Evolutionary conservation across 805 yeast species (phyloP), one percentile per base, ranked within the genome.

Genomic region (Metschnikowia koreensis): DNA sequence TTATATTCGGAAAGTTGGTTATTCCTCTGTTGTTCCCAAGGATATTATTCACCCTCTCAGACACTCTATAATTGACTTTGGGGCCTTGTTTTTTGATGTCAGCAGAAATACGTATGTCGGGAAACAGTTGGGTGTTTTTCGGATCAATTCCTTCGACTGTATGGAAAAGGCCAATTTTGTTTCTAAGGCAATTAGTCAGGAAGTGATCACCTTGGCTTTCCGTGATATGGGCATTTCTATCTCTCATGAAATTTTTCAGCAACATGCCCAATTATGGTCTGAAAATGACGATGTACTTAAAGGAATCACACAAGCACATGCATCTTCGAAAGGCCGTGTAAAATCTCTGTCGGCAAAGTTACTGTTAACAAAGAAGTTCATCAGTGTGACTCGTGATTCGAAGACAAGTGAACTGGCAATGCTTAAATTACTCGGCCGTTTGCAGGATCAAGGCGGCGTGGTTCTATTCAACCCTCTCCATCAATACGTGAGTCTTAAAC

Each of bases 401-500:
- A 67, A 64, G 47, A 68, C 71, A 22, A 73, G 66, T 44, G 78
- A 75, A 55, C 65, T 66, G 44, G 75, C 80, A 2, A 67, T 77
- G 62, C 70, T 80, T 46, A 79, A 78, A 58, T 63, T 81, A 28
- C 60, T 81, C 16, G 84, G 84, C 4, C 66, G 81, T 46, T 58
- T 71, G 36, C 76, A 74, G 43, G 78, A 73, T 46, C 83, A 80
- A 58, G 65, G 67, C 8, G 67, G 67, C 26, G 74, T 81, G 10
- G 69, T 65, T 6, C 62, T 81, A 7, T 71, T 70, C 55, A 82
- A 81, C 58, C 85, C 85, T 1, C 73, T 81, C 34, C 84, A 81
- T 62, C 82, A 80, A 52, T 80, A 73, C 61, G 77, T 81, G 15
- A 64, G 68, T 9, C 62, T 64, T 27, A 81, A 77, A 52, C 60